Percentiles rank a stretch among this genome's conserved stretches.
Conservation (phyloP, 2,329 filamentous ascomycete species). For the Juglanconis oblonga region DNA sequence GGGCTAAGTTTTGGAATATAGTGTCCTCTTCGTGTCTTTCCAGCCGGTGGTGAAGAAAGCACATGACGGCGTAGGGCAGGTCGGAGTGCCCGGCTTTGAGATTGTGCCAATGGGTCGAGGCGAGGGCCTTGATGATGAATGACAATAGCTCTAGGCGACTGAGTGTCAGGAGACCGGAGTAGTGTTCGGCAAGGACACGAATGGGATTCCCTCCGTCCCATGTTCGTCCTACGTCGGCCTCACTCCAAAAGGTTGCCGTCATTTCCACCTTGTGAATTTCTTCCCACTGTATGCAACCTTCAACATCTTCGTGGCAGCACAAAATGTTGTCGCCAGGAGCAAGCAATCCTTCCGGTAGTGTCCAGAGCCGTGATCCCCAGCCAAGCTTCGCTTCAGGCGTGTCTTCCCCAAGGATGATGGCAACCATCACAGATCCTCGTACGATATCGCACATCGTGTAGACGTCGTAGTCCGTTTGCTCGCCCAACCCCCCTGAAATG, state of each 20-base stretch:
- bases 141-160: conserved; percentile 26
- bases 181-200: conserved; percentile 29
- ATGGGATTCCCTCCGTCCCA: conserved; percentile 18
- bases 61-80: conserved; percentile 31
- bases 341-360: conserved; percentile 24
- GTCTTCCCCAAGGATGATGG: conserved; percentile 21
- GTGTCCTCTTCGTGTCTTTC: conserved; percentile 23
- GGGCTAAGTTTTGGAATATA: conserved; percentile 28
- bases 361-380: conserved; percentile 26
- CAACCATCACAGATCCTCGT: conserved; percentile 19
- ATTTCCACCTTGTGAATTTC: conserved; percentile 21
- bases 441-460: conserved; percentile 26
- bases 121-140: conserved; percentile 25
- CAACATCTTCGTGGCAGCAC: conserved; percentile 13
- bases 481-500: conserved; percentile 7
- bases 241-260: conserved; percentile 24
- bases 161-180: conserved; percentile 23
- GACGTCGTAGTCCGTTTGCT: conserved; percentile 21
- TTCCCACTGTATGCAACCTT: conserved; percentile 11
- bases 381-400: conserved; percentile 15
- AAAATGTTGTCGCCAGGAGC: conserved; percentile 18
- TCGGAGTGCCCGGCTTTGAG: conserved; percentile 22
- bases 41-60: conserved; percentile 26
- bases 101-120: conserved; percentile 9
- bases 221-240: conserved; percentile 3